phyloP scores from a whole-genome alignment of 192 early-diverging fungal genomes.

The Podila minutissima region DNA sequence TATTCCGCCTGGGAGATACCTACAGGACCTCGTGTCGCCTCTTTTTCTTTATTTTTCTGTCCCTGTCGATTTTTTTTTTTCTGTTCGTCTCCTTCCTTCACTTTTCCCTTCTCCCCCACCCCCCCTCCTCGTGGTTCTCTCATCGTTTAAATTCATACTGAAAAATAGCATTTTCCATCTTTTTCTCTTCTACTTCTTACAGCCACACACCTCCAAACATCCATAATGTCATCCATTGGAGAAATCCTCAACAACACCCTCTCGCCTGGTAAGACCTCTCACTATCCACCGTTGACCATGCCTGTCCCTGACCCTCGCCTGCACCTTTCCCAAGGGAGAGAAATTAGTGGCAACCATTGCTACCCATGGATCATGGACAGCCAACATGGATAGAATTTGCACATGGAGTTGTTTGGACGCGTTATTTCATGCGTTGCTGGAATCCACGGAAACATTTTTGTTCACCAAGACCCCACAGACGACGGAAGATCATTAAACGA shows the following conservation, averaged over 20 bases:
- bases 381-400: too few species aligned
- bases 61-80: neutral
- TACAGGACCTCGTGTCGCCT: too few species aligned
- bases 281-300: too few species aligned
- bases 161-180: neutral
- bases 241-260: slow-evolving; percentile 84
- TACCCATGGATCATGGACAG: too few species aligned
- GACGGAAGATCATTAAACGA: too few species aligned
- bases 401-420: too few species aligned
- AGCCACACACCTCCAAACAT: neutral
- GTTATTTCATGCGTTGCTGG: too few species aligned
- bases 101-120: neutral
- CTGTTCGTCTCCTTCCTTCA: neutral
- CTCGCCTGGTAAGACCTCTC: slow-evolving; percentile 66
- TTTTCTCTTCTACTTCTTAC: neutral
- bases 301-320: neutral
- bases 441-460: too few species aligned
- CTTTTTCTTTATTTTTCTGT: neutral
- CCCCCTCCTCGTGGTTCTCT: neutral
- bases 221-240: slow-evolving; percentile 60
- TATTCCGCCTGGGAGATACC: too few species aligned
- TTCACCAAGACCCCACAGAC: too few species aligned
- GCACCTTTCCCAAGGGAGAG: neutral
- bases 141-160: too few species aligned
- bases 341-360: neutral